Percentiles rank a stretch among this genome's conserved stretches.
Evolutionary conservation across 2,329 filamentous ascomycete species (phyloP).

Genomic region (Paraphoma chrysanthemicola): DNA sequence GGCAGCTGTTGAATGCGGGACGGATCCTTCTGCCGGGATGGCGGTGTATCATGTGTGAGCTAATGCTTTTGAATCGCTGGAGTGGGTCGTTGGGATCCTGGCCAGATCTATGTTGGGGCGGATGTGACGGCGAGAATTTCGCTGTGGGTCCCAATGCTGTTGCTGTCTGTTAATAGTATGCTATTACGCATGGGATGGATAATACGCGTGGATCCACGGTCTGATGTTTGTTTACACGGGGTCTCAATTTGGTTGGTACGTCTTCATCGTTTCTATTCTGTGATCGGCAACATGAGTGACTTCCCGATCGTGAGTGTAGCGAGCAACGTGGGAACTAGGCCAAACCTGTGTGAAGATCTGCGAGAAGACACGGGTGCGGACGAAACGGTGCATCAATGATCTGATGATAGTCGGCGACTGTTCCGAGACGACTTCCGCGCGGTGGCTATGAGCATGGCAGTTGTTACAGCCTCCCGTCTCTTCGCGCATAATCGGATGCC

Average conservation of each 20-base stretch:
- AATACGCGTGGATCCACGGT: too few species aligned
- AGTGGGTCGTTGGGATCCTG: background rate
- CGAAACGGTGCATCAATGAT: background rate
- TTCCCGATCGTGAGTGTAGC: background rate
- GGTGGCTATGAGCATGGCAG: background rate
- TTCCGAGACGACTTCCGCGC: background rate
- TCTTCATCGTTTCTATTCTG: background rate
- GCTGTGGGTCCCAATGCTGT: too few species aligned
- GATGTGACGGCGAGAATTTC: background rate
- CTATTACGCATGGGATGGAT: too few species aligned
- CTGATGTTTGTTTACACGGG: too few species aligned
- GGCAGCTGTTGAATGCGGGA: background rate
- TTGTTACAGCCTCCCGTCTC: too few species aligned
- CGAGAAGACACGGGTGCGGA: background rate
- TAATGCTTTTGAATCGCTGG: background rate
- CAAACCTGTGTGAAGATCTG: background rate
- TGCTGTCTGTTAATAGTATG: too few species aligned
- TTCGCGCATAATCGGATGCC: background rate
- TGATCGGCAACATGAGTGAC: background rate
- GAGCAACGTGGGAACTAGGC: background rate
- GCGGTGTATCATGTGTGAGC: background rate
- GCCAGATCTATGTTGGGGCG: background rate
- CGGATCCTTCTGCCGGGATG: background rate
- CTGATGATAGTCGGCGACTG: background rate
- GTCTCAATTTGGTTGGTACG: too few species aligned